Percentiles rank a stretch among this genome's conserved stretches.
phyloP scores from a whole-genome alignment of 139 green algal species.

The Closterium sp. region DNA sequence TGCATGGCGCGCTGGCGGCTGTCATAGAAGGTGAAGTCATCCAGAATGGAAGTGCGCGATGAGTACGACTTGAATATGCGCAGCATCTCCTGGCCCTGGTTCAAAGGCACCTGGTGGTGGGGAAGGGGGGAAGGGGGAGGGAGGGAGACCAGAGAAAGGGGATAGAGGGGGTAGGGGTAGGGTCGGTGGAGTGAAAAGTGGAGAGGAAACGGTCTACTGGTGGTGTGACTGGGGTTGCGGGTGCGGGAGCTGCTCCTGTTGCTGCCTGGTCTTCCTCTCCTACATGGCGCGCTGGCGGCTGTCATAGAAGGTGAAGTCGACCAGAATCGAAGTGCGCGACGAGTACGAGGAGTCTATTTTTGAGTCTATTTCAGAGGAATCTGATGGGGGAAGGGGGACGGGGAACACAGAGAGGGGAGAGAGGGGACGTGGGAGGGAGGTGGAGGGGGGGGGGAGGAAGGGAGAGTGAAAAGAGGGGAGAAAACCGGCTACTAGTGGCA shows the following conservation, averaged over 20 bases:
- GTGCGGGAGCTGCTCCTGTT: constrained; percentile 32
- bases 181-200: too few relatives aligned
- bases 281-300: too few relatives aligned
- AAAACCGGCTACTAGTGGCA: too few relatives aligned
- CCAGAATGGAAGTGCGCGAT: constrained; percentile 42
- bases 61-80: constrained; percentile 42
- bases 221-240: too few relatives aligned
- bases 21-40: constrained; percentile 53
- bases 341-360: too few relatives aligned
- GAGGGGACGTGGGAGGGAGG: too few relatives aligned
- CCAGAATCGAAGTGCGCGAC: too few relatives aligned
- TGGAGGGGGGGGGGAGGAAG: background rate
- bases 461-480: too few relatives aligned
- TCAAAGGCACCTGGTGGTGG: constrained; percentile 13
- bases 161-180: background rate
- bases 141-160: background rate
- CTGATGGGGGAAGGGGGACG: background rate
- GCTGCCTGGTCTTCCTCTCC: too few relatives aligned
- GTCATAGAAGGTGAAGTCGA: too few relatives aligned
- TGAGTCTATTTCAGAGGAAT: constrained; percentile 5
- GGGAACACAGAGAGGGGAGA: background rate
- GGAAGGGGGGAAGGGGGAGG: background rate
- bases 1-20: constrained; percentile 37
- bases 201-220: background rate
- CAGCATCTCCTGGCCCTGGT: constrained; percentile 41